Evolutionary conservation across 2,329 filamentous ascomycete genomes (phyloP).

Genomic region (Biscogniauxia mediterranea): DNA sequence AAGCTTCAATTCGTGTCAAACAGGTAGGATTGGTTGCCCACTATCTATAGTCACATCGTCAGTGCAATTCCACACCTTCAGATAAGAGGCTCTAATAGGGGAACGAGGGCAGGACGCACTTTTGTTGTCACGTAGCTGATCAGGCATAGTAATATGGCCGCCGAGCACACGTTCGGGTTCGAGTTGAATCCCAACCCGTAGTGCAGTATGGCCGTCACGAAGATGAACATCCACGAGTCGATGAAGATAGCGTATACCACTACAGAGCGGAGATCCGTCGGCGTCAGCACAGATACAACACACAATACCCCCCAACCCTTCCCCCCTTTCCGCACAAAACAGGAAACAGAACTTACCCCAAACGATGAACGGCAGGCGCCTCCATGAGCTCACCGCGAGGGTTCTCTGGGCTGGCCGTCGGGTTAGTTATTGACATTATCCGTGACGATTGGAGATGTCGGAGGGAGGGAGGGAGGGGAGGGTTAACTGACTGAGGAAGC

Average conservation of each 20-base stretch:
- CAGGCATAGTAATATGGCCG: slow-evolving; percentile 59
- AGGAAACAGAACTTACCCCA: slow-evolving; percentile 38
- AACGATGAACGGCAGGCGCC: slow-evolving; percentile 40
- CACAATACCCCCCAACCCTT: no score
- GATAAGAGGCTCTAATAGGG: background rate
- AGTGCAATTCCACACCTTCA: background rate
- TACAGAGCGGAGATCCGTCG: slow-evolving; percentile 25
- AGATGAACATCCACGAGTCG: slow-evolving; percentile 60
- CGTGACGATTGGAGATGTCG: background rate
- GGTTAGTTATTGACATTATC: background rate
- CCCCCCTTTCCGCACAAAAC: no score
- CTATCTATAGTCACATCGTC: slow-evolving; percentile 11
- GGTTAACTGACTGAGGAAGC: slow-evolving; percentile 17
- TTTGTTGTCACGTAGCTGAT: slow-evolving; percentile 63
- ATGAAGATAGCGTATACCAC: slow-evolving; percentile 60
- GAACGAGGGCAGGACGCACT: slow-evolving; percentile 36
- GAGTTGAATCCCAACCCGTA: slow-evolving; percentile 56
- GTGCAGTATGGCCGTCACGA: slow-evolving; percentile 55
- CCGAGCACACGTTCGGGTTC: slow-evolving; percentile 50
- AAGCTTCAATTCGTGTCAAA: background rate
- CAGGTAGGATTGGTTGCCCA: slow-evolving; percentile 2
- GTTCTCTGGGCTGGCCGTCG: slow-evolving; percentile 36
- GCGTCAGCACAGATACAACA: no score
- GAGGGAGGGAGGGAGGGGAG: background rate
- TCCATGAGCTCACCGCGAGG: slow-evolving; percentile 39